Percentiles rank a stretch among this genome's conserved stretches.
phyloP scores from a whole-genome alignment of 2,329 filamentous ascomycete genomes.

The Pleurostoma richardsiae region DNA sequence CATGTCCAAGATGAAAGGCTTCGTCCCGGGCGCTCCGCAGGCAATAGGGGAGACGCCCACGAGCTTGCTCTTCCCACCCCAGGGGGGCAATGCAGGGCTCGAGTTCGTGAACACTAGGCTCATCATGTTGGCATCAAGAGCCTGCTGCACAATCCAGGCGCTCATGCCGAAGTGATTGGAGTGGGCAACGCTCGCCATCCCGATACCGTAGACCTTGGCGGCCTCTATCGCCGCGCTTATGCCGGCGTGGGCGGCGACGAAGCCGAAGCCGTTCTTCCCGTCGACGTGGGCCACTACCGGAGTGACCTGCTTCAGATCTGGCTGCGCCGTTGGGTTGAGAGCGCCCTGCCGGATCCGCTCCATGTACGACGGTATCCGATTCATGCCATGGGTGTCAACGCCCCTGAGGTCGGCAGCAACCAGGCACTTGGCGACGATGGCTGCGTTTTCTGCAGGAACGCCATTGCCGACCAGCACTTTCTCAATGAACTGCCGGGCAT shows the following conservation, averaged over 20 bases:
- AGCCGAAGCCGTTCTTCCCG: slow-evolving; percentile 70
- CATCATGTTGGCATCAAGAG: slow-evolving; percentile 67
- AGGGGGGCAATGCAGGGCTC: slow-evolving; percentile 66
- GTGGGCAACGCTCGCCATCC: slow-evolving; percentile 70
- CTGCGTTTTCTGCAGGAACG: slow-evolving; percentile 53
- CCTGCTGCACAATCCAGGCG: slow-evolving; percentile 75
- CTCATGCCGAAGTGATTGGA: slow-evolving; percentile 83
- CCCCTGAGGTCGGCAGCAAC: slow-evolving; percentile 72
- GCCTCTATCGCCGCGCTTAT: slow-evolving; percentile 66
- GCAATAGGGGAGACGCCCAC: slow-evolving; percentile 72
- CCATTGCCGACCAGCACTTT: slow-evolving; percentile 44
- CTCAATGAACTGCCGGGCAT: neutral
- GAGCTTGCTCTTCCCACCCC: slow-evolving; percentile 62
- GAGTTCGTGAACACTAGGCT: slow-evolving; percentile 67
- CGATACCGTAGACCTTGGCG: slow-evolving; percentile 62
- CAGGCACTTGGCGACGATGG: slow-evolving; percentile 61
- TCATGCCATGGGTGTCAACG: slow-evolving; percentile 75
- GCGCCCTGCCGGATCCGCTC: slow-evolving; percentile 65
- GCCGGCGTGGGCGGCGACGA: slow-evolving; percentile 60
- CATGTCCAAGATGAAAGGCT: slow-evolving; percentile 72
- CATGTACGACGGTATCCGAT: slow-evolving; percentile 75
- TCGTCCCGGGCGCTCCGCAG: slow-evolving; percentile 65
- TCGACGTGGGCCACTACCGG: slow-evolving; percentile 65
- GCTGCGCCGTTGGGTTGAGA: slow-evolving; percentile 55
- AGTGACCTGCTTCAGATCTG: slow-evolving; percentile 56